These are phyloP conservation scores for Bruguiera parviflora DNA, from an alignment of 345 rosid species.

Conservation along the genomic window DNA sequence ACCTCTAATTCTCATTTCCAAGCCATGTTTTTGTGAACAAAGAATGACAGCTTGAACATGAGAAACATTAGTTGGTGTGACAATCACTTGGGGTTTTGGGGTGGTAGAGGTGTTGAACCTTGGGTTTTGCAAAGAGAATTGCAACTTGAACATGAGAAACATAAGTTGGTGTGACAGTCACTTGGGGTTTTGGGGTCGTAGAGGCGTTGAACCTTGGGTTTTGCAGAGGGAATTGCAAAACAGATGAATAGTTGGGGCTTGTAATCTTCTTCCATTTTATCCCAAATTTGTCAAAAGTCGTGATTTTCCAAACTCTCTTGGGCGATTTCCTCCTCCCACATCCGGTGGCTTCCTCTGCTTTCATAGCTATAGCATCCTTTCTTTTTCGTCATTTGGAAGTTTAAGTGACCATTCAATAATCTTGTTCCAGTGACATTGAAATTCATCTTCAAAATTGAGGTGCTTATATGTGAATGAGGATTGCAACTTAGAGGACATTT, in stretches of 20 bases:
- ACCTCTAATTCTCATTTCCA: background rate
- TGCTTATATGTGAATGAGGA: no score
- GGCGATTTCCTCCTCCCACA: no score
- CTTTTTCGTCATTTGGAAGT: no score
- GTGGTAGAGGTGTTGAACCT: constrained; percentile 23
- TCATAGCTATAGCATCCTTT: no score
- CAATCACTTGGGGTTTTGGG: constrained; percentile 7
- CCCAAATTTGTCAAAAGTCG: no score
- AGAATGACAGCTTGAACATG: constrained; percentile 8
- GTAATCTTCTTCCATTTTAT: no score
- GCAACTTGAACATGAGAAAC: background rate
- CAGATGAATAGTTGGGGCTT: constrained; percentile 7
- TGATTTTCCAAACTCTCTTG: no score
- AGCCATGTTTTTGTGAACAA: background rate
- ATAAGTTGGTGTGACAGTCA: background rate
- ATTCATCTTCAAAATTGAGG: no score
- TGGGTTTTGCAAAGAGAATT: constrained; percentile 20
- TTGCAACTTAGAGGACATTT: no score
- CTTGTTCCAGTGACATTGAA: no score
- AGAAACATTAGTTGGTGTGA: constrained; percentile 8
- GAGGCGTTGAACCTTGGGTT: constrained; percentile 18
- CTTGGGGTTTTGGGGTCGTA: constrained; percentile 7
- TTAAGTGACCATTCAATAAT: no score
- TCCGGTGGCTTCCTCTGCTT: no score
- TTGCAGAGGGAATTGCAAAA: constrained; percentile 21